Evolutionary conservation across 2,329 filamentous ascomycete genomes (phyloP), one percentile per base, ranked within the genome.

Genomic region (Trichoderma simmonsii): DNA sequence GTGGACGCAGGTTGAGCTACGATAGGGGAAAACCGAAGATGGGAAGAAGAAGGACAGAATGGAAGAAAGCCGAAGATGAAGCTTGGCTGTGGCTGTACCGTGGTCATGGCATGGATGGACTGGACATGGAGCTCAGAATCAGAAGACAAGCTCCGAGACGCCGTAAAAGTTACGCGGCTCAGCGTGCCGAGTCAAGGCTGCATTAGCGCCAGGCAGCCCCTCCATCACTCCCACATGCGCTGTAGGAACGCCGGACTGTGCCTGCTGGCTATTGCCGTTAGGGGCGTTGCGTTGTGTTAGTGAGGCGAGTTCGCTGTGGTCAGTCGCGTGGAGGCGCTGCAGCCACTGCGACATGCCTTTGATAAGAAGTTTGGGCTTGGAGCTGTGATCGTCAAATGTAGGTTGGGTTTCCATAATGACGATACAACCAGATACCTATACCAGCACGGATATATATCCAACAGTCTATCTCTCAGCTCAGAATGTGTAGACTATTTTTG

Each of bases 141-240:
- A 59, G 14, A 59, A 30, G n/a, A 32, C 28, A 54, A 54, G 63
- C 43, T 51, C 30, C 26, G n/a, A 56, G 43, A 24, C 18, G 36
- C 36, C n/a, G 48, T 21, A 62, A 63, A 43, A 56, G 57, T 62
- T 62, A 36, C 67, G 60, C 59, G 59, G 60, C 60, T 48, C 18
- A 64, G 59, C 60, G 56, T 56, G 57, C 67, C 65, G 56, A 56
- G n/a, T 15, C 18, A 24, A 61, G 43, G 54, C 67, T 63, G 59
- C 67, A 70, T 70, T 70, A 70, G 67, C 48, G 54, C 56, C 56
- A 30, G 36, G 18, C 36, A 24, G 56, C 21, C 48, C 48, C 48
- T 54, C 48, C 48, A 54, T 12, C 21, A 24, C 0, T 24, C 1
- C 48, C 48, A 24, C n/a, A 54, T 54, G 48, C 56, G 67, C 59